phyloP scores from a whole-genome alignment of 495 filamentous ascomycete species.

The Xylaria bambusicola region DNA sequence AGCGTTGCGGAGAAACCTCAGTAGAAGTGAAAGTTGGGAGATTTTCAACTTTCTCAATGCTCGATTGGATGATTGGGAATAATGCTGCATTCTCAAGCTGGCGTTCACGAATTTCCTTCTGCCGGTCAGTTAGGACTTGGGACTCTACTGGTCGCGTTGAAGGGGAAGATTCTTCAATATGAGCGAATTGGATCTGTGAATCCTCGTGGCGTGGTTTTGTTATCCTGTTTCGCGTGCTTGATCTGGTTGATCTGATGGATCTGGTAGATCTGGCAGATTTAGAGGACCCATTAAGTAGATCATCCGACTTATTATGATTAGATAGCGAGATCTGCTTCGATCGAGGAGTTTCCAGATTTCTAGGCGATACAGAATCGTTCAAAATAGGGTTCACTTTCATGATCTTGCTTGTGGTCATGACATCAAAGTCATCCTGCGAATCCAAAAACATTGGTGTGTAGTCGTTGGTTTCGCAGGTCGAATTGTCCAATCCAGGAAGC shows the following conservation, averaged over 20 bases:
- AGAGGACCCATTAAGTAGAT: not conserved
- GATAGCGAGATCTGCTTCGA: constrained; percentile 21
- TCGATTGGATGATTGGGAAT: constrained; percentile 70
- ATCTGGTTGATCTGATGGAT: constrained; percentile 9
- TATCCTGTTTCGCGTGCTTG: constrained; percentile 26
- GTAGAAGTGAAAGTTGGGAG: not conserved
- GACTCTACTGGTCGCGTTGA: constrained; percentile 50
- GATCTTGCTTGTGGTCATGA: constrained; percentile 19
- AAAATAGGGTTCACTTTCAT: not conserved
- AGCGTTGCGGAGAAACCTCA: not conserved
- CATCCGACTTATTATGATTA: constrained; percentile 23
- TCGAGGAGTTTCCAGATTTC: constrained; percentile 12
- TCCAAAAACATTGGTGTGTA: constrained; percentile 50
- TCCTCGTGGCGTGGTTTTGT: constrained; percentile 67
- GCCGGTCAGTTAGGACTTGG: constrained; percentile 71
- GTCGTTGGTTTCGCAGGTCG: constrained; percentile 29
- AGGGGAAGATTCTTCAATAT: constrained; percentile 60
- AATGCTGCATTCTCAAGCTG: constrained; percentile 68
- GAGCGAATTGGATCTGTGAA: constrained; percentile 74
- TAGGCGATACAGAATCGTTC: constrained; percentile 23
- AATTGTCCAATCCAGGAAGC: constrained; percentile 41
- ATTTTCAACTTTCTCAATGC: constrained; percentile 41
- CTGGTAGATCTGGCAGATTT: constrained; percentile 5
- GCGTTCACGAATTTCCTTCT: constrained; percentile 68
- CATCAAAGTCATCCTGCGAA: constrained; percentile 50